Conservation (phyloP, 2,329 filamentous ascomycete genomes). For the Orbilia brochopaga region DNA sequence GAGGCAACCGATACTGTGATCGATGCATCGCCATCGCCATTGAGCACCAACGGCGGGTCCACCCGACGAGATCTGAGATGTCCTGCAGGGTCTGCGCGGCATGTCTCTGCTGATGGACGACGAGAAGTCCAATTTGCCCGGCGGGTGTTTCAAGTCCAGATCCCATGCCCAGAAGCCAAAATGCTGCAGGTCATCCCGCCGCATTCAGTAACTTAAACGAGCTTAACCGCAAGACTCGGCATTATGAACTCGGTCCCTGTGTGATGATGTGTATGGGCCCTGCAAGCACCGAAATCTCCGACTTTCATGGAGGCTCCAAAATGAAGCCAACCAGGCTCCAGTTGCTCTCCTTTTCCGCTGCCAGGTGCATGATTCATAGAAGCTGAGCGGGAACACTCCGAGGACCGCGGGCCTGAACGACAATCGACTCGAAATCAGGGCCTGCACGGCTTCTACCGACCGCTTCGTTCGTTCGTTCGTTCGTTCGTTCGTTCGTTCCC, state of each 20-base stretch:
- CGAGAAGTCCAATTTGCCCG: neutral
- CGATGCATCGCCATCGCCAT: too few species aligned
- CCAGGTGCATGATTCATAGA: neutral
- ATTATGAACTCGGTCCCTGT: conserved; percentile 15
- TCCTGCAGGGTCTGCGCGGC: neutral
- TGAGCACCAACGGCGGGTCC: neutral
- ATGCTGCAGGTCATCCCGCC: conserved; percentile 45
- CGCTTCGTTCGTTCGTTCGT: too few species aligned
- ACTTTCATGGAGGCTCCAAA: conserved; percentile 33
- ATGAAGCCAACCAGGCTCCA: conserved; percentile 7
- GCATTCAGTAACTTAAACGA: conserved; percentile 51
- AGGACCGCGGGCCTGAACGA: conserved; percentile 8
- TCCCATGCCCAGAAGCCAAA: conserved; percentile 5
- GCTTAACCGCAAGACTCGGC: conserved; percentile 43
- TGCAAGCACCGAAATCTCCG: conserved; percentile 49
- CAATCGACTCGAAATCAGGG: conserved; percentile 1
- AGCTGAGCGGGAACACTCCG: neutral
- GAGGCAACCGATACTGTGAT: too few species aligned
- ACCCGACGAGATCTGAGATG: conserved; percentile 4
- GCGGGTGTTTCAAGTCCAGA: conserved; percentile 37
- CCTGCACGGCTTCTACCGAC: conserved; percentile 6
- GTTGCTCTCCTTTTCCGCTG: conserved; percentile 17
- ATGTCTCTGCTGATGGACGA: neutral
- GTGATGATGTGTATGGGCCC: conserved; percentile 17
- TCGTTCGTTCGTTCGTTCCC: too few species aligned